Evolutionary conservation across 2,329 filamentous ascomycete species (phyloP).

Genomic region (Stemphylium vesicarium): DNA sequence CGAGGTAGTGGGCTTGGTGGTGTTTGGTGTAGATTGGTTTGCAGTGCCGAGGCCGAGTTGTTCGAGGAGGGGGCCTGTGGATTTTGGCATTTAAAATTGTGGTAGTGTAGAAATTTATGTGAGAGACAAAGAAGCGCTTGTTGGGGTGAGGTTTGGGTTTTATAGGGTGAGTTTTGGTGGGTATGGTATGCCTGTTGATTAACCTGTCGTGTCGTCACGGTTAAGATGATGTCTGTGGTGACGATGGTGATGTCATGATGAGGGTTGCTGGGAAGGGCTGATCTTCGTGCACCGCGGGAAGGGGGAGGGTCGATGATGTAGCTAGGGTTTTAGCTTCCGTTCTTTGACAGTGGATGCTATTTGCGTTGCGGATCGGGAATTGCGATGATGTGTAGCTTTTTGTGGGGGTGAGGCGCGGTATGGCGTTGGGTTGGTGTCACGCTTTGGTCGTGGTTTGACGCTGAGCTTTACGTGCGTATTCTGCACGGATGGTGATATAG

Average conservation of each 20-base stretch:
- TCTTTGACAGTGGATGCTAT: slow-evolving; percentile 5
- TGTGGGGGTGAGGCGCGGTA: not conserved
- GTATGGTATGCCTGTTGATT: slow-evolving; percentile 10
- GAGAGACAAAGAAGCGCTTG: no score
- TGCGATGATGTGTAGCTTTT: not conserved
- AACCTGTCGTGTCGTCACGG: slow-evolving; percentile 1
- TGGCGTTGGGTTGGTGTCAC: slow-evolving; percentile 9
- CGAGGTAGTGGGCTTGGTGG: not conserved
- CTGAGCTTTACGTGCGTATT: not conserved
- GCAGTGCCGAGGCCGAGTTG: slow-evolving; percentile 24
- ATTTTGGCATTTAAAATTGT: slow-evolving; percentile 29
- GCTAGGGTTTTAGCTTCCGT: not conserved
- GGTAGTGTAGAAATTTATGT: no score
- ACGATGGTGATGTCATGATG: slow-evolving; percentile 29
- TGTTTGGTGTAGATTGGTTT: slow-evolving; percentile 15
- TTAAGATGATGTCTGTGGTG: not conserved
- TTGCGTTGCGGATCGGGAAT: slow-evolving; percentile 2
- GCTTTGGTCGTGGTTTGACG: not conserved
- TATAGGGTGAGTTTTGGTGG: no score
- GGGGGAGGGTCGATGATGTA: slow-evolving; percentile 16
- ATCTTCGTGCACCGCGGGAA: not conserved
- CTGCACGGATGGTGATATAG: not conserved
- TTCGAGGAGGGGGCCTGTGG: slow-evolving; percentile 29
- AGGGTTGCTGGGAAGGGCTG: not conserved
- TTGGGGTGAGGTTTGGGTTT: no score